phyloP scores from a whole-genome alignment of 2,329 filamentous ascomycete species.

The Neofusicoccum laricinum region DNA sequence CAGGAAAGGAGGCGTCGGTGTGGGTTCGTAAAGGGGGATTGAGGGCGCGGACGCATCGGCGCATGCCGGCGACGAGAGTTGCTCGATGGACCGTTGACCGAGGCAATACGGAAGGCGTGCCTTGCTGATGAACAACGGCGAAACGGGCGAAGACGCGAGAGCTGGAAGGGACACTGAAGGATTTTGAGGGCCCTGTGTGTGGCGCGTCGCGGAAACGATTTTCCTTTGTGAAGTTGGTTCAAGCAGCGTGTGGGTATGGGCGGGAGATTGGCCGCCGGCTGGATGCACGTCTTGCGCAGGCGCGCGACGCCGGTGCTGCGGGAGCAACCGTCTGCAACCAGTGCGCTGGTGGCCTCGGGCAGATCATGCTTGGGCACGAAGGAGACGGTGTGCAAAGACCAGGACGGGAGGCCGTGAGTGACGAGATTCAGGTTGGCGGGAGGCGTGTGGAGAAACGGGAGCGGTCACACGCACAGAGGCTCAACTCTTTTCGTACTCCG shows the following conservation, averaged over 20 bases:
- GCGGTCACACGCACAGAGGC: constrained; percentile 1
- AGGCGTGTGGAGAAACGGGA: not conserved
- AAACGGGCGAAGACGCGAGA: not conserved
- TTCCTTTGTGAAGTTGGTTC: not conserved
- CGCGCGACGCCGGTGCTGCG: not conserved
- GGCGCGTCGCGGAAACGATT: constrained; percentile 2
- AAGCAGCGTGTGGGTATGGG: constrained; percentile 10
- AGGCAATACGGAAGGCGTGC: not conserved
- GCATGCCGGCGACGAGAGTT: not conserved
- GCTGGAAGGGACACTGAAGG: not conserved
- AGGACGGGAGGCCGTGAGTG: not conserved
- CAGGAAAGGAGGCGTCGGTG: not conserved
- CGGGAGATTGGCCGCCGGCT: constrained; percentile 1
- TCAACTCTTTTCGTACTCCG: not conserved
- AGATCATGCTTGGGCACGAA: not conserved
- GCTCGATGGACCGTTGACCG: not conserved
- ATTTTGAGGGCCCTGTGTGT: not conserved
- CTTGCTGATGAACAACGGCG: not conserved
- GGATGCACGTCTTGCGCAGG: not conserved
- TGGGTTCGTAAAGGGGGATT: not conserved
- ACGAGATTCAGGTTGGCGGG: not conserved
- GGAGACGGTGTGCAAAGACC: not conserved
- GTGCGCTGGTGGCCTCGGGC: not conserved
- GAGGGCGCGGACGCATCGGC: not conserved
- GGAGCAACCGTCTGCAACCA: not conserved